Evolutionary conservation across 2,329 filamentous ascomycete genomes (phyloP), one percentile per base, ranked within the genome.

Genomic region (Ascochyta clinopodiicola): DNA sequence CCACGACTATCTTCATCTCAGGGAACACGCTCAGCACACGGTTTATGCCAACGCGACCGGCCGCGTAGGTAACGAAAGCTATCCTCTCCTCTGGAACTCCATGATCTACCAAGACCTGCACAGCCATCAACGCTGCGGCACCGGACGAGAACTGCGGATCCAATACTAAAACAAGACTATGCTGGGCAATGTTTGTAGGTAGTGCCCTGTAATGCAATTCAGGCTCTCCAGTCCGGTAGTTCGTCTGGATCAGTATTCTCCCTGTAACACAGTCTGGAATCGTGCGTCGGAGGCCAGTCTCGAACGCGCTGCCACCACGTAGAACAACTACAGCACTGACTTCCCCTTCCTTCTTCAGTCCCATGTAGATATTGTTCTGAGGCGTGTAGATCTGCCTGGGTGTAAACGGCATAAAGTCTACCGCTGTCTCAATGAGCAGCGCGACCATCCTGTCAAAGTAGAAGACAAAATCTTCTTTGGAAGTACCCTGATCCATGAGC

Each of bases 141-240:
- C 95, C 95, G 58, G 89, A 93, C 24, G 91, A 92, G 90, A 98
- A 97, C 73, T 99, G 95, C 13, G 93, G 88, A 75, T 98, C 95
- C 19, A 98, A 80, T 7, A 99, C 81, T 57, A 99, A 80, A 17
- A 99, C 92, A 44, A 89, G 89, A 62, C 91, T 88, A 70, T 96
- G 90, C 37, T 84, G 76, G 56, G 84, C 79, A 51, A 98, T 90
- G 58, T 91, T 66, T 89, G 82, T 69, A 7, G 75, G 90, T 3
- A 99, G 80, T 61, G 91, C 91, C 56, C 93, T 83, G 72, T 93
- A 98, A 75, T 97, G 94, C 47, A 99, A 79, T 74, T 97, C 94
- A 2, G 95, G 95, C 74, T 98, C 95, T 53, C 92, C 91, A 4
- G 75, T 77, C 10, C 69, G 62, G 45, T 72, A 71, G 54, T 94